Evolutionary conservation across 805 yeast genomes (phyloP).

Genomic region (Candida boidinii): DNA sequence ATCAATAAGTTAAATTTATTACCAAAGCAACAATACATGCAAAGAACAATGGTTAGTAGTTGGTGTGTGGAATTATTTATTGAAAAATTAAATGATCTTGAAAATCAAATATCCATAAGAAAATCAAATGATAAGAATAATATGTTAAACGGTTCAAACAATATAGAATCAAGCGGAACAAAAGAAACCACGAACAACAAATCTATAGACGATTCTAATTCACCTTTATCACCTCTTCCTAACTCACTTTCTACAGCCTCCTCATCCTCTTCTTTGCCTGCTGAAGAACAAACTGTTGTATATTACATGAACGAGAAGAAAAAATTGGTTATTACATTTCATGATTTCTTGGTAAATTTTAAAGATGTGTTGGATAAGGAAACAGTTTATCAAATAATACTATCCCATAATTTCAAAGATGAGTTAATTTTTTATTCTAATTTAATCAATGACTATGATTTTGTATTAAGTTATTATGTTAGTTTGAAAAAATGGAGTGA

Average conservation of each 20-base stretch:
- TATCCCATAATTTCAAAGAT: slow-evolving; percentile 53
- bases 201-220: slow-evolving; percentile 7
- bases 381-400: slow-evolving; percentile 65
- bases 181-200: slow-evolving; percentile 1
- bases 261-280: too few relatives aligned
- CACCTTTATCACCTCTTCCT: too few relatives aligned
- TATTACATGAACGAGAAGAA: too few relatives aligned
- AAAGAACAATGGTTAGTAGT: slow-evolving; percentile 44
- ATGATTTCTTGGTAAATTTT: slow-evolving; percentile 42
- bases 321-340: too few relatives aligned
- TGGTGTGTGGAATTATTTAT: slow-evolving; percentile 60
- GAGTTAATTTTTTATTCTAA: slow-evolving; percentile 64
- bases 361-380: slow-evolving; percentile 48
- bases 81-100: slow-evolving; percentile 35
- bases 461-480: slow-evolving; percentile 62
- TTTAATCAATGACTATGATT: slow-evolving; percentile 57
- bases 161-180: not conserved
- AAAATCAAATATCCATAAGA: slow-evolving; percentile 17
- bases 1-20: slow-evolving; percentile 29
- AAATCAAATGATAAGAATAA: slow-evolving; percentile 5
- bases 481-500: slow-evolving; percentile 65
- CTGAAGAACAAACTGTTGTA: too few relatives aligned
- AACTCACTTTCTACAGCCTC: too few relatives aligned
- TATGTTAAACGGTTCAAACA: not conserved
- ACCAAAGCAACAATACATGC: slow-evolving; percentile 27